Conservation (phyloP, 768 basidiomycete genomes). For the Pleurotus cornucopiae region DNA sequence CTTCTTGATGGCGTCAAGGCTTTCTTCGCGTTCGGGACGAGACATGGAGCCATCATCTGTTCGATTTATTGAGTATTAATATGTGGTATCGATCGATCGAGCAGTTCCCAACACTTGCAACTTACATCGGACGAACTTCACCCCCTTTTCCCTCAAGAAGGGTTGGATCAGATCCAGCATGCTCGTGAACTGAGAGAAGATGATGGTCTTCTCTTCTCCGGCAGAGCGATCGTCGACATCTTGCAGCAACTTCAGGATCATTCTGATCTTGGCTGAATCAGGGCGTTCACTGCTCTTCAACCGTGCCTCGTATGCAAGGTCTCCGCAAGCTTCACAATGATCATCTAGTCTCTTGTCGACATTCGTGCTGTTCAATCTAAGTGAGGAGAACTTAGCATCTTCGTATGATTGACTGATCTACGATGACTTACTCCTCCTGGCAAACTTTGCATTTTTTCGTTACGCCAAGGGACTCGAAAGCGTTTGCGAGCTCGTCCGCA, state of each 20-base stretch:
- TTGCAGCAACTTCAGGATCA: constrained; percentile 68
- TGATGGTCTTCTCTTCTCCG: constrained; percentile 84
- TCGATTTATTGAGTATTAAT: not conserved
- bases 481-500: constrained; percentile 70
- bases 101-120: constrained; percentile 15
- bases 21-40: constrained; percentile 68
- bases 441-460: constrained; percentile 77
- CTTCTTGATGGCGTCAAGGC: constrained; percentile 69
- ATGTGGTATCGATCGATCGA: not conserved
- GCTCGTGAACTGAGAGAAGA: constrained; percentile 91
- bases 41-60: constrained; percentile 89
- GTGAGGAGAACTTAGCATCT: not conserved
- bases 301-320: constrained; percentile 44
- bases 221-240: constrained; percentile 57
- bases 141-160: constrained; percentile 64
- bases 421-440: constrained; percentile 51
- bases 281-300: constrained; percentile 43
- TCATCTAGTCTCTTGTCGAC: constrained; percentile 31
- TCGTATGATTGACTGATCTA: not conserved
- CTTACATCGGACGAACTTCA: constrained; percentile 86
- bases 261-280: constrained; percentile 83
- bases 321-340: constrained; percentile 59
- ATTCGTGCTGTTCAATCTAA: constrained; percentile 3
- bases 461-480: constrained; percentile 70
- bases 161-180: constrained; percentile 86